Percentiles rank a stretch among this genome's conserved stretches.
Evolutionary conservation across 208 protist species (phyloP).

Genomic region (Wallacemonas sp.): DNA sequence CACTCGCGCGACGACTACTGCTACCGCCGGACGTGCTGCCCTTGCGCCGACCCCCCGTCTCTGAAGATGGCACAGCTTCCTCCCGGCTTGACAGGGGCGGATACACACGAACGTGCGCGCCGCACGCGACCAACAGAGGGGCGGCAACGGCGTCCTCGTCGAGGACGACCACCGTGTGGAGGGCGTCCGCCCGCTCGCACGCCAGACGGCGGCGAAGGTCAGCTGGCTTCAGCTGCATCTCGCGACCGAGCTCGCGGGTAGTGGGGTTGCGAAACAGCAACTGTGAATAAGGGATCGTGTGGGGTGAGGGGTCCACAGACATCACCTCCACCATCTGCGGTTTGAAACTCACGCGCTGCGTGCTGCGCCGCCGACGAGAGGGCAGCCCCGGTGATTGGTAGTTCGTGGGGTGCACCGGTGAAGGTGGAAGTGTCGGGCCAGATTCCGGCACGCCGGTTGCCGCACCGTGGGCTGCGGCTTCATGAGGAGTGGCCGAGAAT

Average conservation of each 20-base stretch:
- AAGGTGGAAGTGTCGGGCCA: not conserved
- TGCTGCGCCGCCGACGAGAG: not conserved
- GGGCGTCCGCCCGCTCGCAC: slow-evolving; percentile 5
- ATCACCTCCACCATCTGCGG: slow-evolving; percentile 15
- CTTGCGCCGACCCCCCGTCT: not conserved
- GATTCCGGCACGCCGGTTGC: not conserved
- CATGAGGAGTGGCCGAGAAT: not conserved
- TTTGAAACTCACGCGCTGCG: slow-evolving; percentile 18
- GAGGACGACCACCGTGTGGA: slow-evolving; percentile 18
- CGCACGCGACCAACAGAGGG: slow-evolving; percentile 23
- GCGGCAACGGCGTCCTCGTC: slow-evolving; percentile 22
- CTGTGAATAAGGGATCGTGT: not conserved
- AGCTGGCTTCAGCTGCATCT: slow-evolving; percentile 14
- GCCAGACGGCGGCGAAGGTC: slow-evolving; percentile 15
- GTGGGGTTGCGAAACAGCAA: slow-evolving; percentile 26
- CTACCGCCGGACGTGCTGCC: not conserved
- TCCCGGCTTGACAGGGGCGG: slow-evolving; percentile 10
- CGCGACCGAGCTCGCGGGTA: slow-evolving; percentile 20
- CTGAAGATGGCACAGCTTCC: not conserved
- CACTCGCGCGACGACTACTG: not conserved
- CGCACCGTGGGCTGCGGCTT: not conserved
- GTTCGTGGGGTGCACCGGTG: not conserved
- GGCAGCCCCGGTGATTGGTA: not conserved
- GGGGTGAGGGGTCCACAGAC: slow-evolving; percentile 15
- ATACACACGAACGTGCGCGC: slow-evolving; percentile 21